Base-by-base conservation (phyloP, 2,329 filamentous ascomycete genomes). In the Parastagonospora nodorum region DNA sequence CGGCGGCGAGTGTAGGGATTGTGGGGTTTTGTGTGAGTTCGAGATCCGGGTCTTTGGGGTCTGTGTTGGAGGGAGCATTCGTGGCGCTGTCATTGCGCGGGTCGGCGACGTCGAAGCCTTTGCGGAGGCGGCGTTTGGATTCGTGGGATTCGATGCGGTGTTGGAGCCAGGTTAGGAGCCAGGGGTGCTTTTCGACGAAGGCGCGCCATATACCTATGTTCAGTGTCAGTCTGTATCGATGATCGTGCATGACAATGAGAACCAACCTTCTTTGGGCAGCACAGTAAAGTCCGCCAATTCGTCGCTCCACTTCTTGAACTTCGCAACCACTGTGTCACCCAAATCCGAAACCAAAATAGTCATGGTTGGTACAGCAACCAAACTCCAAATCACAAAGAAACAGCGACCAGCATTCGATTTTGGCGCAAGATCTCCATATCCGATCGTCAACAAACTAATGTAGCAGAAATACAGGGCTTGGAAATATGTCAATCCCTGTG, bases 361-460 rank as follows among this genome's bases (percentile, higher is more conserved):
- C 82, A 92, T 92, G 2, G 89, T 92, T 0, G 92, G 92, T 2
- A 96, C 80, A 0, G 92, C 91, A 24, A 96, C 81, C 1, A 97
- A 72, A 11, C 87, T 90, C 92, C 92, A 97, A 48, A 96, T 87
- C n/a, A 97, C 89, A 64, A 96, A 97, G 70, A 96, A 96, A 0
- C 89, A 85, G 47, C 89, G 87, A 1, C 89, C 90, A 0, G 86
- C 82, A 57, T 92, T 92, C 2, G 87, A 89, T n/a, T 85, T 78
- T 0, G 91, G 91, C 1, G 86, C 85, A 5, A 88, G 73, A 58
- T 96, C 91, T 3, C 92, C 92, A 62, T 96, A 96, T 1, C 92
- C 92, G 32, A 96, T 89, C 0, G 92, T 96, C 2, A 92, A 80
- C 19, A 96, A 82, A 2, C 87, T 88, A 30, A 91, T 85, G 71